Evolutionary conservation across 495 filamentous ascomycete genomes (phyloP).

Genomic region (Tuber brumale): DNA sequence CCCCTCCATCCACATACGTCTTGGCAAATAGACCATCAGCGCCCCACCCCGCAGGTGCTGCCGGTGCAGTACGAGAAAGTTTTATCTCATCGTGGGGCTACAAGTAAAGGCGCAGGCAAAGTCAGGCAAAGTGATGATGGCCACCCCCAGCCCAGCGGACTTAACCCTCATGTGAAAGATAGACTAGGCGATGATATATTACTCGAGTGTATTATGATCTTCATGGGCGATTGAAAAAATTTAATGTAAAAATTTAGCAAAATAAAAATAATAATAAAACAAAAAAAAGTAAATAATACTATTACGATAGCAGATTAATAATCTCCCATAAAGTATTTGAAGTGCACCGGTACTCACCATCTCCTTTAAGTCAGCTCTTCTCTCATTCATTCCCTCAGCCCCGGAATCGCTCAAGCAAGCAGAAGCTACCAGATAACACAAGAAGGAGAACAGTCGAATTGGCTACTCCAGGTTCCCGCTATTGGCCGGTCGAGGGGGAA

Average conservation of each 20-base stretch:
- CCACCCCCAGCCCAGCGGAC: background rate
- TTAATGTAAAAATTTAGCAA: too few species aligned
- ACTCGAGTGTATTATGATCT: background rate
- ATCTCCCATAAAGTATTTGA: slow-evolving; percentile 19
- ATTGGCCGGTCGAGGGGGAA: slow-evolving; percentile 9
- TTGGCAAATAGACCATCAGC: slow-evolving; percentile 18
- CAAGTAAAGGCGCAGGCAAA: background rate
- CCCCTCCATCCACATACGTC: slow-evolving; percentile 11
- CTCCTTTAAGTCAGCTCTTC: background rate
- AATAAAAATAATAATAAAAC: slow-evolving; percentile 7
- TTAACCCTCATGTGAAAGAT: background rate
- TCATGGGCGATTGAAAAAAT: background rate
- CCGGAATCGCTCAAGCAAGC: slow-evolving; percentile 8
- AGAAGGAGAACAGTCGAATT: background rate
- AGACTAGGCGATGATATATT: background rate
- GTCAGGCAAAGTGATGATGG: background rate
- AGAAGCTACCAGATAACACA: slow-evolving; percentile 8
- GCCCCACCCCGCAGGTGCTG: background rate
- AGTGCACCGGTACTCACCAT: background rate
- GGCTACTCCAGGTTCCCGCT: background rate
- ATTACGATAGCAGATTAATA: slow-evolving; percentile 28
- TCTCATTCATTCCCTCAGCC: background rate
- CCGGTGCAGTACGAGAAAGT: slow-evolving; percentile 23
- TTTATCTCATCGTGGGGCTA: slow-evolving; percentile 32
- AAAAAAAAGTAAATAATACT: slow-evolving; percentile 8